Percentiles rank a stretch among this genome's conserved stretches.
These are phyloP conservation scores for Penicillium chermesinum DNA, from an alignment of 495 filamentous ascomycete genomes.

Conservation along the genomic window DNA sequence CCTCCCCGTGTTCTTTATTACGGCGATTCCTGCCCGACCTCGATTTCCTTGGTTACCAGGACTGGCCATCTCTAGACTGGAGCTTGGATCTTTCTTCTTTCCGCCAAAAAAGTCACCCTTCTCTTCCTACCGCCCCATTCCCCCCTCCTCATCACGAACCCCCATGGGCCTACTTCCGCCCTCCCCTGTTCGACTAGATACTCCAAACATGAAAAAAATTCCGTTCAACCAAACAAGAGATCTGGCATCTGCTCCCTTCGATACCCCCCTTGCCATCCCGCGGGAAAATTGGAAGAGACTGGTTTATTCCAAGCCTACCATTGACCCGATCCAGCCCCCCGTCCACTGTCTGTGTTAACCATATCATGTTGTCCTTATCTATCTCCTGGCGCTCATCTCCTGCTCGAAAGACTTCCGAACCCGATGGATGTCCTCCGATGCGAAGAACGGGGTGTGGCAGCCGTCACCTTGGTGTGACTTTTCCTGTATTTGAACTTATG, in stretches of 20 bases:
- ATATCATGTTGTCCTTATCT: conserved; percentile 8
- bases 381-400: conserved; percentile 35
- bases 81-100: conserved; percentile 5
- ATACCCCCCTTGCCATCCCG: conserved; percentile 20
- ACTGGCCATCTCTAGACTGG: conserved; percentile 16
- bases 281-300: neutral
- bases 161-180: conserved; percentile 28
- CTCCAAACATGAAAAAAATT: conserved; percentile 29
- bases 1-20: conserved; percentile 6
- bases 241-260: conserved; percentile 21
- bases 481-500: conserved; percentile 14
- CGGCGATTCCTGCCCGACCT: conserved; percentile 6
- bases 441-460: conserved; percentile 29
- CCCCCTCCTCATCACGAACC: conserved; percentile 5
- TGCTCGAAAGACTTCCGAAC: neutral
- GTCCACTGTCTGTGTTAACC: conserved; percentile 2
- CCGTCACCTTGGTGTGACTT: conserved; percentile 33
- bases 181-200: conserved; percentile 25
- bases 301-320: conserved; percentile 6
- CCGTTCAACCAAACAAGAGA: conserved; percentile 12
- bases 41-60: conserved; percentile 3
- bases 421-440: conserved; percentile 2
- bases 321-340: conserved; percentile 3
- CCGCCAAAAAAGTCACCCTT: conserved; percentile 7
- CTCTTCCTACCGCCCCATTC: neutral